A percentile compares a stretch with the other conserved stretches of the same genome.
Evolutionary conservation across 192 early-diverging fungal genomes (phyloP).

Genomic region (Piromyces sp.): DNA sequence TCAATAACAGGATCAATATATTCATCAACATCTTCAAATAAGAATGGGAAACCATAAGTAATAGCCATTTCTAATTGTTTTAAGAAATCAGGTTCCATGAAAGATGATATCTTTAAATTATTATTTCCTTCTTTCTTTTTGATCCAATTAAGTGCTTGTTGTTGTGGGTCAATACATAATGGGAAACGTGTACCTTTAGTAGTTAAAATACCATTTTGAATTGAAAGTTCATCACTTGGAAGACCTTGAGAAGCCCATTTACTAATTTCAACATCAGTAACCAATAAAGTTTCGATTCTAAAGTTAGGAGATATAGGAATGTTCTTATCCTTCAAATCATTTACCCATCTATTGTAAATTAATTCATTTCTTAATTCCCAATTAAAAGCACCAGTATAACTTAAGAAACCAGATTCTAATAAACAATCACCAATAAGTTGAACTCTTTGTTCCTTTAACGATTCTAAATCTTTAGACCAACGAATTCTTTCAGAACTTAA

Average conservation of each 20-base stretch:
- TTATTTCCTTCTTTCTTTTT: constrained; percentile 31
- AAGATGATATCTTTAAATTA: constrained; percentile 35
- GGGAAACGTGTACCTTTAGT: constrained; percentile 41
- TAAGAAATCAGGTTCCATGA: constrained; percentile 40
- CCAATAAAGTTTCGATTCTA: constrained; percentile 27
- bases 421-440: constrained; percentile 40
- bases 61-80: constrained; percentile 46
- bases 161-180: constrained; percentile 44
- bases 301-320: constrained; percentile 27
- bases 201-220: constrained; percentile 42
- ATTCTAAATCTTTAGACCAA: constrained; percentile 35
- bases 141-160: constrained; percentile 44
- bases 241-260: constrained; percentile 41
- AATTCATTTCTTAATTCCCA: constrained; percentile 41
- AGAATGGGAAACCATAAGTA: constrained; percentile 42
- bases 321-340: constrained; percentile 15
- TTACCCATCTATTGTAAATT: constrained; percentile 36
- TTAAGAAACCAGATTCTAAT: constrained; percentile 35
- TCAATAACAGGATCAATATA: constrained; percentile 48
- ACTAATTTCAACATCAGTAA: constrained; percentile 35
- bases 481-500: constrained; percentile 36
- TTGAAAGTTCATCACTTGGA: constrained; percentile 40
- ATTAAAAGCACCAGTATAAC: constrained; percentile 44
- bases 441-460: constrained; percentile 29
- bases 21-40: constrained; percentile 46